Evolutionary conservation across 2,329 filamentous ascomycete genomes (phyloP), one percentile per base, ranked within the genome.

Genomic region (Ceratocystiopsis sp.): DNA sequence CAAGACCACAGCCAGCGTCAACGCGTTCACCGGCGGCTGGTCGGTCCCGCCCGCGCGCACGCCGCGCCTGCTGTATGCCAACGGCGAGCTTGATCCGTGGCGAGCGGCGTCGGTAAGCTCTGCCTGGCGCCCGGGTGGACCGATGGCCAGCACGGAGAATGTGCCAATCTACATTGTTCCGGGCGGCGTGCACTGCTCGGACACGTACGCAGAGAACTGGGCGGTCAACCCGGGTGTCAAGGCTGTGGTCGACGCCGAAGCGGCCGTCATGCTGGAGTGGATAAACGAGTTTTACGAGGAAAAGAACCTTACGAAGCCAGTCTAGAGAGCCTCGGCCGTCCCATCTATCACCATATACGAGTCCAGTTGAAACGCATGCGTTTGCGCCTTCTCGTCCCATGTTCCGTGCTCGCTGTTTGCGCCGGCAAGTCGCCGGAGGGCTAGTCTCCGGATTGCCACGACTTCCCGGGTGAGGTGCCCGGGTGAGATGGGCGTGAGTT

Each of bases 201-300:
- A 65, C 42, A 42, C 62, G 45, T 59, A 61, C 29, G 55, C 51
- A 1, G 51, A 50, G 19, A 75, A 77, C 56, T 73, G 66, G 41
- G 54, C 45, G 2, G 65, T 57, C 16, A 77, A 78, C 51, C 60
- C 58, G 0, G 71, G 63, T 0, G 63, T 66, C 2, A 61, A 66
- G 52, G 56, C 58, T 33, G 61, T 75, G 1, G 67, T 69, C 34
- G 63, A 73, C 47, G 62, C 61, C 9, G 62, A 69, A 53, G 58
- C 72, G 7, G 60, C 55, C 10, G 63, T 69, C 54, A 64, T 78
- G 48, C 62, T 60, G 44, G 53, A 51, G 29, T 78, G 73, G 73
- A 65, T 75, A 3, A 58, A 55, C 2, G 68, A 75, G 54, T 77
- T 58, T 40, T 64, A 65, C 42, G 46, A 48, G 6, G 45, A 53